A percentile compares a stretch with the other conserved stretches of the same genome.
These are phyloP conservation scores for Marasmius fiardii DNA, from an alignment of 1,284 basidiomycete species.

Conservation along the genomic window DNA sequence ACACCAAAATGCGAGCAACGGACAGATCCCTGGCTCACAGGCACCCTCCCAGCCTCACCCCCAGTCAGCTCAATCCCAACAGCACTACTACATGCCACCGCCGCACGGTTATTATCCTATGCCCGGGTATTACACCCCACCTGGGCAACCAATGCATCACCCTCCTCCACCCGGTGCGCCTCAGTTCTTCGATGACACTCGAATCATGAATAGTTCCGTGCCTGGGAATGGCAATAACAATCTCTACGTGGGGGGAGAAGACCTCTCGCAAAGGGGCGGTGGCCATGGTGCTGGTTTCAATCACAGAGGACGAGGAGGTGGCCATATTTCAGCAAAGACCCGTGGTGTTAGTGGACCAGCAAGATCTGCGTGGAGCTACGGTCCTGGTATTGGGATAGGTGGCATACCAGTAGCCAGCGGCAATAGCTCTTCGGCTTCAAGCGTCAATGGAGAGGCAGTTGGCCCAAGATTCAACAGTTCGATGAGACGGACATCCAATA, in stretches of 20 bases:
- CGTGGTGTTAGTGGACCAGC: slow-evolving; percentile 36
- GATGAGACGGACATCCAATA: slow-evolving; percentile 50
- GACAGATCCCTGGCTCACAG: slow-evolving; percentile 9
- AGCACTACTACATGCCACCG: slow-evolving; percentile 28
- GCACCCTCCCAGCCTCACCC: slow-evolving; percentile 28
- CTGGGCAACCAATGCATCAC: slow-evolving; percentile 36
- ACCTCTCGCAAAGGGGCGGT: background rate
- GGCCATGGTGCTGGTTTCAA: slow-evolving; percentile 17
- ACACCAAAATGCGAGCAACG: slow-evolving; percentile 15
- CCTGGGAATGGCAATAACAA: slow-evolving; percentile 13
- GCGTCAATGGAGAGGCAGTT: slow-evolving; percentile 40
- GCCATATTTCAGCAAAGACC: slow-evolving; percentile 6
- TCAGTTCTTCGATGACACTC: slow-evolving; percentile 25
- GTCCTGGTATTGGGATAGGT: slow-evolving; percentile 53
- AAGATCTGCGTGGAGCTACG: slow-evolving; percentile 63
- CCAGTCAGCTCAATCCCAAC: slow-evolving; percentile 8
- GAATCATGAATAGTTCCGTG: slow-evolving; percentile 23
- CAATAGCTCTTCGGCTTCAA: slow-evolving; percentile 11
- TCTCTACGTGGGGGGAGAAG: slow-evolving; percentile 1
- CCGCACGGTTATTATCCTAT: slow-evolving; percentile 42
- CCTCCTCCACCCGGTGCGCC: slow-evolving; percentile 25
- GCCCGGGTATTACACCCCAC: slow-evolving; percentile 43
- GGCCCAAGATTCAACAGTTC: slow-evolving; percentile 58
- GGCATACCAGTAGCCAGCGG: slow-evolving; percentile 28
- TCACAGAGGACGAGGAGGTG: slow-evolving; percentile 23